Percentiles rank a stretch among this genome's conserved stretches.
Evolutionary conservation across 495 filamentous ascomycete species (phyloP).

Genomic region (Saxophila tyrrhenica): DNA sequence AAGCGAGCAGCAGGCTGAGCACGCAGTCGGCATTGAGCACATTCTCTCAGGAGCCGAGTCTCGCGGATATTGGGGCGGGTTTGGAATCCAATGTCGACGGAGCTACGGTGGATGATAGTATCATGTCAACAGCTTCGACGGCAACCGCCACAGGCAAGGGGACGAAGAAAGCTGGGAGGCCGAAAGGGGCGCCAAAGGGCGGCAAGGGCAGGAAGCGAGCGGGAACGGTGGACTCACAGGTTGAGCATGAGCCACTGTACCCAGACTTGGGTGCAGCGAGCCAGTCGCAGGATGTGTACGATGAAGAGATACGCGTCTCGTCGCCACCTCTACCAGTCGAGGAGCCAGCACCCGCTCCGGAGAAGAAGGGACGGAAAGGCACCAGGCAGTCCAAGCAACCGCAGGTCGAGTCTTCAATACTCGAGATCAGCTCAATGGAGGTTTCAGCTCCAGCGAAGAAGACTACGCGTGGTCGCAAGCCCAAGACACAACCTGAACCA

Average conservation of each 20-base stretch:
- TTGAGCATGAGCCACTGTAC: background rate
- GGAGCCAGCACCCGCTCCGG: background rate
- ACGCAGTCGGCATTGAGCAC: conserved; percentile 50
- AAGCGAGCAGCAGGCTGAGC: conserved; percentile 42
- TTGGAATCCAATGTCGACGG: conserved; percentile 21
- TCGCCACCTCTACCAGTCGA: background rate
- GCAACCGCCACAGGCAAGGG: conserved; percentile 41
- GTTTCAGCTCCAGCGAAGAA: conserved; percentile 8
- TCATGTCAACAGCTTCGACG: conserved; percentile 51
- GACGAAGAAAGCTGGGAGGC: conserved; percentile 19
- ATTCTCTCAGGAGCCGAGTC: conserved; percentile 42
- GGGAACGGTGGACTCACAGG: conserved; percentile 1
- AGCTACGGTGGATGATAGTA: conserved; percentile 54
- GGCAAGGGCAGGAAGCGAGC: conserved; percentile 32
- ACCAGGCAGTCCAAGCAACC: conserved; percentile 6
- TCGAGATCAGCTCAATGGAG: conserved; percentile 3
- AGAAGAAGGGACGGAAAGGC: conserved; percentile 2
- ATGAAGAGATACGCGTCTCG: background rate
- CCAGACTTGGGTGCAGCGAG: background rate
- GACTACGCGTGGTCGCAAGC: conserved; percentile 11
- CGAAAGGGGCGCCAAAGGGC: conserved; percentile 18
- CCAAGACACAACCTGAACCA: conserved; percentile 12
- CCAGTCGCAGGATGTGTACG: background rate
- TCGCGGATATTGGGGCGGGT: conserved; percentile 1
- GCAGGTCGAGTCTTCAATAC: conserved; percentile 5